phyloP scores from a whole-genome alignment of 2,329 filamentous ascomycete genomes.

The Pseudopyricularia javanii region DNA sequence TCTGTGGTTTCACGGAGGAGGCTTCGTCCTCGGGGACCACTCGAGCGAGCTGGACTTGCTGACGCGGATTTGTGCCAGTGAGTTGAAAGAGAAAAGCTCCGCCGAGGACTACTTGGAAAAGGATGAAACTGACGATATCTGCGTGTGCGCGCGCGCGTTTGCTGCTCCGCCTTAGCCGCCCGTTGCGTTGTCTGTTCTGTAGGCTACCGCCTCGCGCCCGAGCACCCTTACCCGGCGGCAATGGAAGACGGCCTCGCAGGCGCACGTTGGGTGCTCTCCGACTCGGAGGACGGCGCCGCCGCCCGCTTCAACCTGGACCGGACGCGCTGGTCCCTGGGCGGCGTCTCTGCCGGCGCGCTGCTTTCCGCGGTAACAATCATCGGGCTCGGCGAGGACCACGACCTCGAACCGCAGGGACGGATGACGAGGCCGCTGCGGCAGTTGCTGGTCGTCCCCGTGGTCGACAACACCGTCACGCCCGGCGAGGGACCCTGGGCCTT shows the following conservation, averaged over 20 bases:
- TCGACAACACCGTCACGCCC: neutral
- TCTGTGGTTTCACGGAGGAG: conserved; percentile 26
- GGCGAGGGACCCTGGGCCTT: neutral
- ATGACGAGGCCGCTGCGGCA: neutral
- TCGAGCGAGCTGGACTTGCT: conserved; percentile 20
- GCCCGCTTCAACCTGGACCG: conserved; percentile 11
- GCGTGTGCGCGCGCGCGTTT: too few relatives aligned
- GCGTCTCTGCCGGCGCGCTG: conserved; percentile 14
- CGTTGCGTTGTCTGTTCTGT: conserved; percentile 16
- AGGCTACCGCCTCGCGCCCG: conserved; percentile 36
- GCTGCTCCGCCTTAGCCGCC: neutral
- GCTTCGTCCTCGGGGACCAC: conserved; percentile 23
- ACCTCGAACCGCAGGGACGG: neutral
- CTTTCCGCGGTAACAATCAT: conserved; percentile 19
- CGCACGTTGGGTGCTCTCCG: conserved; percentile 19
- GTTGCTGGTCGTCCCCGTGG: neutral
- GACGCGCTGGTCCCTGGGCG: conserved; percentile 11
- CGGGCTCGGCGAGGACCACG: neutral
- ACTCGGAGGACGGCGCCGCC: conserved; percentile 5
- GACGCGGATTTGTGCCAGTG: conserved; percentile 13
- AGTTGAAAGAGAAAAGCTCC: conserved; percentile 6
- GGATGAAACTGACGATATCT: too few relatives aligned
- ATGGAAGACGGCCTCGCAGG: conserved; percentile 24
- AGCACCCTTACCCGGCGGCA: conserved; percentile 28
- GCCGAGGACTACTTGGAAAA: too few relatives aligned